phyloP scores from a whole-genome alignment of 164 flowering plant species.

The Sextonia rubra region DNA sequence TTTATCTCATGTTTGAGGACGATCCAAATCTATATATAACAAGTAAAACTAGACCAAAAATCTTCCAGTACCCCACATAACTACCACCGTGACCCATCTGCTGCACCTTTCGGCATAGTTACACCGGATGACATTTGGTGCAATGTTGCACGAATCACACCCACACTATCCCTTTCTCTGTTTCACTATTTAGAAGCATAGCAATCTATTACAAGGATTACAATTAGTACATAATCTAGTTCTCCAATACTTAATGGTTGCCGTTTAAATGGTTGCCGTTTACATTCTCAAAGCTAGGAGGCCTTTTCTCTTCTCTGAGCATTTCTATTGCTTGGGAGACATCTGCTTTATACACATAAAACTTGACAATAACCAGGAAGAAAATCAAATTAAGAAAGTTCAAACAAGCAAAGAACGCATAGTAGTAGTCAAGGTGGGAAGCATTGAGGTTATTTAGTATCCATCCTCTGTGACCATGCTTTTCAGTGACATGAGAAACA shows the following conservation, averaged over 20 bases:
- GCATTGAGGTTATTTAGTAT: constrained; percentile 22
- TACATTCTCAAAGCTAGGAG: background rate
- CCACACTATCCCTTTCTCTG: background rate
- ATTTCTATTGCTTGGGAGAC: constrained; percentile 19
- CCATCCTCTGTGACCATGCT: constrained; percentile 19
- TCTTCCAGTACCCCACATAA: background rate
- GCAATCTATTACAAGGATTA: background rate
- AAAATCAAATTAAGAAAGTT: constrained; percentile 43
- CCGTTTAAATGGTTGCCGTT: too few species aligned
- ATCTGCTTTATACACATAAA: constrained; percentile 52
- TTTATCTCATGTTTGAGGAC: background rate
- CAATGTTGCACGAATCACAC: background rate
- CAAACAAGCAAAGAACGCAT: constrained; percentile 40
- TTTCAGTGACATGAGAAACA: constrained; percentile 12
- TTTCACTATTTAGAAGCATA: background rate
- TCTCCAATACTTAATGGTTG: background rate
- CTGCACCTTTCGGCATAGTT: background rate
- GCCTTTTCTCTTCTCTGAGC: too few species aligned
- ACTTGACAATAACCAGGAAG: constrained; percentile 40
- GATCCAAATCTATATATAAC: background rate
- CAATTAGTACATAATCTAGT: background rate
- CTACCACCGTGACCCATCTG: too few species aligned
- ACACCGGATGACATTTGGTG: background rate
- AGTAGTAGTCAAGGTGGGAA: constrained; percentile 32
- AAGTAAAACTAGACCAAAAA: background rate